Percentiles rank a stretch among this genome's conserved stretches.
Conservation (phyloP, 1,139 yeast species). For the Pneumocystis murina region DNA sequence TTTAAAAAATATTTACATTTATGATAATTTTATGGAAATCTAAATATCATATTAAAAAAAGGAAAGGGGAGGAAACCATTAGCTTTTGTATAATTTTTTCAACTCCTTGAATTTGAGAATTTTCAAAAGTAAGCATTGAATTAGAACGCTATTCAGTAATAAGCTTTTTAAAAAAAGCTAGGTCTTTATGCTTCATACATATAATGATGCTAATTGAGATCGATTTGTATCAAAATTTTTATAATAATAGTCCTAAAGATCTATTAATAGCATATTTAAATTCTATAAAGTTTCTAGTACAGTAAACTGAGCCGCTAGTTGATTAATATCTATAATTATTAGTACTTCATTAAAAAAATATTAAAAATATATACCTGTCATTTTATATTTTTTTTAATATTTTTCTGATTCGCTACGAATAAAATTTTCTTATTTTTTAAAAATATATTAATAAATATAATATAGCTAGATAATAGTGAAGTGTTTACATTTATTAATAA, state of each 20-base stretch:
- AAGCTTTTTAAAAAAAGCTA: constrained; percentile 1
- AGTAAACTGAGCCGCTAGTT: constrained; percentile 3
- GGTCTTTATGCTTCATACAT: constrained; percentile 30
- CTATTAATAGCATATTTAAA: constrained; percentile 31
- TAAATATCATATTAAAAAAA: neutral
- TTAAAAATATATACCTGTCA: neutral
- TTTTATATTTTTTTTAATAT: neutral
- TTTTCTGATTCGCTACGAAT: neutral
- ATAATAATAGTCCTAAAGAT: constrained; percentile 76
- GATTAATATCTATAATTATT: neutral
- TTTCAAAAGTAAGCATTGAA: constrained; percentile 95
- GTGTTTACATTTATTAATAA: neutral
- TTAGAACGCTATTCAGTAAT: constrained; percentile 49
- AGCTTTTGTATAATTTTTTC: constrained; percentile 83
- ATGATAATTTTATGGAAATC: neutral
- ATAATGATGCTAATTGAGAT: constrained; percentile 79
- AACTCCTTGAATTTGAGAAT: constrained; percentile 87
- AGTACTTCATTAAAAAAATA: neutral
- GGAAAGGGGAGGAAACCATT: constrained; percentile 21
- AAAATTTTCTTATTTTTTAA: neutral
- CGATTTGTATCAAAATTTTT: constrained; percentile 90
- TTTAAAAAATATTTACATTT: neutral
- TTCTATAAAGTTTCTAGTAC: constrained; percentile 19
- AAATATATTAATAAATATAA: neutral
- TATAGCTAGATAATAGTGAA: neutral